Evolutionary conservation across 257 asterid species (phyloP).

Genomic region (Solanum commersonii): DNA sequence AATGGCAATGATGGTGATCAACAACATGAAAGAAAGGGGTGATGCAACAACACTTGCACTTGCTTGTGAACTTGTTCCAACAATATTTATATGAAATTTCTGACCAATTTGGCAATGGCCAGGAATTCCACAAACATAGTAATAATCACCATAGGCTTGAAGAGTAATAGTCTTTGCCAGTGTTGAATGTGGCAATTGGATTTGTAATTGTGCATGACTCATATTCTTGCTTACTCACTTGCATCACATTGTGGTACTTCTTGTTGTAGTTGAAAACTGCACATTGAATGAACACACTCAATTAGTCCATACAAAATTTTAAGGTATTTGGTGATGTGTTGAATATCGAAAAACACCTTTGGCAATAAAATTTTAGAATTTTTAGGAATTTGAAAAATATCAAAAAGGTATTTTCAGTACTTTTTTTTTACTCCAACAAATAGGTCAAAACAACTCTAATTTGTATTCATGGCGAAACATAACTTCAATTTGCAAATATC

Average conservation of each 20-base stretch:
- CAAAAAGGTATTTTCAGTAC: too few species aligned
- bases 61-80: neutral
- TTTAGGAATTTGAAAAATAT: too few species aligned
- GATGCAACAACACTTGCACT: neutral
- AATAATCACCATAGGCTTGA: neutral
- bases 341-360: too few species aligned
- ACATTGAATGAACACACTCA: neutral
- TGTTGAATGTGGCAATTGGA: neutral
- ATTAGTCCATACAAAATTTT: neutral
- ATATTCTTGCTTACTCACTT: neutral
- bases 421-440: neutral
- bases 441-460: neutral
- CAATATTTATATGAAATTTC: neutral
- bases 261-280: neutral
- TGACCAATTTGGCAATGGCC: constrained; percentile 5
- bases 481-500: neutral
- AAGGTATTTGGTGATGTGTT: too few species aligned
- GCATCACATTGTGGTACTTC: constrained; percentile 4
- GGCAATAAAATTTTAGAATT: too few species aligned
- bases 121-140: neutral
- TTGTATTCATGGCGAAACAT: too few species aligned
- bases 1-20: neutral
- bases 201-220: neutral
- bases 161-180: neutral
- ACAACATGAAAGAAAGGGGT: neutral